Conservation (phyloP, 148 eudicot species). For the Rhododendron henanense region DNA sequence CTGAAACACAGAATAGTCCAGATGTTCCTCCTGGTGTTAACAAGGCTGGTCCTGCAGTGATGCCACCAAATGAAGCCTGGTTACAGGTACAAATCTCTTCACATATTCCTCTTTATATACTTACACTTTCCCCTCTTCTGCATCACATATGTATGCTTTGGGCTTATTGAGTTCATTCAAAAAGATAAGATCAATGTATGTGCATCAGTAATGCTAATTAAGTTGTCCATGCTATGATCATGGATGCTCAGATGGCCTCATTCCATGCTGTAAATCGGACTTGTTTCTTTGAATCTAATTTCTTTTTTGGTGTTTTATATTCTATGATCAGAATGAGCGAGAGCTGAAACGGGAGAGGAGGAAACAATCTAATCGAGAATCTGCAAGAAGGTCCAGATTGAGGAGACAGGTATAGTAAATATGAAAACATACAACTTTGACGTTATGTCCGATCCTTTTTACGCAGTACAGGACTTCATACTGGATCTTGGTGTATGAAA, state of each 20-base stretch:
- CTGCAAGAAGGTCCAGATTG: constrained; percentile 93
- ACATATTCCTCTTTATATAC: neutral
- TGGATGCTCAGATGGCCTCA: neutral
- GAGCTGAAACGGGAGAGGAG: constrained; percentile 89
- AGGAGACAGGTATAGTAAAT: constrained; percentile 68
- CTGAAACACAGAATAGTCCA: constrained; percentile 31
- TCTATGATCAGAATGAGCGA: constrained; percentile 52
- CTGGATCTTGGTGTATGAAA: neutral
- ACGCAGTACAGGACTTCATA: neutral
- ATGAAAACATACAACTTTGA: neutral
- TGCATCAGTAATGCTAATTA: neutral
- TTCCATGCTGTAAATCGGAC: neutral
- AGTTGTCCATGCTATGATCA: neutral
- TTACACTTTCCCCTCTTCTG: constrained; percentile 1
- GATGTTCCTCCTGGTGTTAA: constrained; percentile 30
- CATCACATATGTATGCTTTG: neutral
- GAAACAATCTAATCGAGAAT: constrained; percentile 93
- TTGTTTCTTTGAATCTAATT: constrained; percentile 3
- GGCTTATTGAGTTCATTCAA: neutral
- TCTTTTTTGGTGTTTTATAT: neutral
- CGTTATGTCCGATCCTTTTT: neutral
- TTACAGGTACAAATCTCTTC: constrained; percentile 46
- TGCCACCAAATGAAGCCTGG: constrained; percentile 73
- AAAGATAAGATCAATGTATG: neutral
- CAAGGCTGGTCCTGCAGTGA: constrained; percentile 22